Conservation (phyloP, 2,329 filamentous ascomycete species). For the Aspergillus japonicus region DNA sequence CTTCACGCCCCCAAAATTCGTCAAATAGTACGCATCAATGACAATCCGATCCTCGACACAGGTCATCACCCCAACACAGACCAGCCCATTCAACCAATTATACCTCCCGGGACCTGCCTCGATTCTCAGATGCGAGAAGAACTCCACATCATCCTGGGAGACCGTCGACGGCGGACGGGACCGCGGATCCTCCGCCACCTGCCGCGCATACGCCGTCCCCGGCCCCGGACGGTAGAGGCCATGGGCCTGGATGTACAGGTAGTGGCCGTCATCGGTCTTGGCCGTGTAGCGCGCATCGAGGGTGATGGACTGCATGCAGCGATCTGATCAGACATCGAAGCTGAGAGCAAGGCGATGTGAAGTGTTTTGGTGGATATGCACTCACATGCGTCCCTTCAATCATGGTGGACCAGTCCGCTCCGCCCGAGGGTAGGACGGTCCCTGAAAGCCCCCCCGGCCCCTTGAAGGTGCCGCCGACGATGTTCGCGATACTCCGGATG, state of each 20-base stretch:
- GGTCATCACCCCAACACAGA: conserved; percentile 26
- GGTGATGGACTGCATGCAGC: conserved; percentile 21
- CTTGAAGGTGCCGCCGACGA: conserved; percentile 24
- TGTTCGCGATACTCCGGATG: conserved; percentile 23
- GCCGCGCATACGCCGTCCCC: conserved; percentile 23
- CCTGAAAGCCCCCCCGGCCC: conserved; percentile 23
- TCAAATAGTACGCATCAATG: conserved; percentile 27
- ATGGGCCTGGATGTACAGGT: conserved; percentile 27
- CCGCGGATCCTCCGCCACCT: conserved; percentile 16
- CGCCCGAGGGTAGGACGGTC: conserved; percentile 20
- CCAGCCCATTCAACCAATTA: conserved; percentile 28
- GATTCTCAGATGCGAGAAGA: conserved; percentile 27
- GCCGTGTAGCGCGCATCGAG: conserved; percentile 25
- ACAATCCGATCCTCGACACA: conserved; percentile 23
- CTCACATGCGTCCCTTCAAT: conserved; percentile 26
- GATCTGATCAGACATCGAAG: conserved; percentile 7
- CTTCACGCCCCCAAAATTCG: conserved; percentile 20
- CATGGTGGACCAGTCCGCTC: conserved; percentile 25
- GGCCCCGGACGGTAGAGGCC: conserved; percentile 26
- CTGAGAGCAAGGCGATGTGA: background rate
- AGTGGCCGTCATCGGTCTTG: conserved; percentile 21
- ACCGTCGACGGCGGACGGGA: conserved; percentile 17
- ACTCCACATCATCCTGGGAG: conserved; percentile 26
- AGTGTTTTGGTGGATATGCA: no score
- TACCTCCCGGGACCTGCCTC: conserved; percentile 22